Evolutionary conservation across 345 rosid genomes (phyloP).

Genomic region (Sisymbrium altissimum): DNA sequence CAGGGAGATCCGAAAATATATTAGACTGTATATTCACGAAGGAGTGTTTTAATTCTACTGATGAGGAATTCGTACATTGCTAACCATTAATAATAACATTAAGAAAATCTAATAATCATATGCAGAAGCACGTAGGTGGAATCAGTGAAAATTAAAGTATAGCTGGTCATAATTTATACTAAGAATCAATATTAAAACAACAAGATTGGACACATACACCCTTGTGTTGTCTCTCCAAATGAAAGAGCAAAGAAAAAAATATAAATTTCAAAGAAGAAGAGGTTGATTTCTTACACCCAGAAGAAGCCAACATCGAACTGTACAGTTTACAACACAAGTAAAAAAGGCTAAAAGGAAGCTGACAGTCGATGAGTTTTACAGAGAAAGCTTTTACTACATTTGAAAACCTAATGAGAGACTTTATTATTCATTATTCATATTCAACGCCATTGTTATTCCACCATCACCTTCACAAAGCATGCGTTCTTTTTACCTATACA

Average conservation of each 20-base stretch:
- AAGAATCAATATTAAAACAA: neutral
- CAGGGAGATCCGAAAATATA: neutral
- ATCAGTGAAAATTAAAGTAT: neutral
- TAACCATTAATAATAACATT: neutral
- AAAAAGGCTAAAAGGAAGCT: neutral
- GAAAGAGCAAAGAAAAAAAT: neutral
- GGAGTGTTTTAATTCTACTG: neutral
- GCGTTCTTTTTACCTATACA: conserved; percentile 14
- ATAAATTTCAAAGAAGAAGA: neutral
- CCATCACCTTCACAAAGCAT: conserved; percentile 21
- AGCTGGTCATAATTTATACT: neutral
- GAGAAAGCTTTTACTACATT: conserved; percentile 4
- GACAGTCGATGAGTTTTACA: neutral
- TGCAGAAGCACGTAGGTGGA: neutral
- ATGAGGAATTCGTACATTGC: neutral
- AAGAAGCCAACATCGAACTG: conserved; percentile 18
- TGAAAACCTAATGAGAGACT: conserved; percentile 1
- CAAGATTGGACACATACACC: neutral
- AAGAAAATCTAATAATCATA: neutral
- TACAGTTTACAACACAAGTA: neutral
- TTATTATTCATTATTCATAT: conserved; percentile 4
- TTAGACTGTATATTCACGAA: neutral
- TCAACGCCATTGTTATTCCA: neutral
- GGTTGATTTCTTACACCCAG: neutral
- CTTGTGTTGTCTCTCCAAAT: neutral